Evolutionary conservation across 2,329 filamentous ascomycete species (phyloP).

Genomic region (Parastagonospora avenae): DNA sequence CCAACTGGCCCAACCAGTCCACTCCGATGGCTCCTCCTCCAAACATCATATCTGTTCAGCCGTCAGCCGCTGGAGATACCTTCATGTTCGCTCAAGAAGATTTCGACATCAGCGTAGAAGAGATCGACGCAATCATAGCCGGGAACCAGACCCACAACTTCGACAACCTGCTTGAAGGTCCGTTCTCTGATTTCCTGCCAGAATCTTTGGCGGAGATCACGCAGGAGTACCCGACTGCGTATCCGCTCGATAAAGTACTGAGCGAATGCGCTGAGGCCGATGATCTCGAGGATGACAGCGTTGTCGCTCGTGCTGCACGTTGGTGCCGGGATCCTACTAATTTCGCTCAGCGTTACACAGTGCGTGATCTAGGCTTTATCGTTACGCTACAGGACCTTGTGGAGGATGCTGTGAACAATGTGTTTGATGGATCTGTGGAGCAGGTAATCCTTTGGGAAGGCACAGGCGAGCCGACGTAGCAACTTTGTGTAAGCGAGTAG

Average conservation of each 20-base stretch:
- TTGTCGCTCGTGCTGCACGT: slow-evolving; percentile 13
- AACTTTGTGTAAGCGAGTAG: no score
- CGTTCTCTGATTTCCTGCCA: background rate
- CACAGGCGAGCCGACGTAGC: no score
- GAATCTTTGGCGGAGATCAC: background rate
- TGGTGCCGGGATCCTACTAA: slow-evolving; percentile 8
- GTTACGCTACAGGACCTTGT: background rate
- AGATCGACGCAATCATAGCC: no score
- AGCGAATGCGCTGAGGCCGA: slow-evolving; percentile 12
- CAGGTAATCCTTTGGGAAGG: no score
- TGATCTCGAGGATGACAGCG: slow-evolving; percentile 5
- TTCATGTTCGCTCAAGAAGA: no score
- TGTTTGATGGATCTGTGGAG: no score
- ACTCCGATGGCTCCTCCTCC: no score
- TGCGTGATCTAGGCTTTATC: slow-evolving; percentile 7
- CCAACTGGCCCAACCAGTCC: no score
- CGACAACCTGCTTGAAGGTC: background rate
- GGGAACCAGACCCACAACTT: no score
- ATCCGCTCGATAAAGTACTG: slow-evolving; percentile 5
- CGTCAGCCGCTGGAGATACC: no score
- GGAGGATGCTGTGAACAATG: background rate
- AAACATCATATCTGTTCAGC: no score
- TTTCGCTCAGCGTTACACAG: background rate
- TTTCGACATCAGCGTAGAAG: no score
- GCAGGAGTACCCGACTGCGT: background rate